Percentiles rank a stretch among this genome's conserved stretches.
Evolutionary conservation across 2,329 filamentous ascomycete genomes (phyloP).

Genomic region (Alternaria infectoria): DNA sequence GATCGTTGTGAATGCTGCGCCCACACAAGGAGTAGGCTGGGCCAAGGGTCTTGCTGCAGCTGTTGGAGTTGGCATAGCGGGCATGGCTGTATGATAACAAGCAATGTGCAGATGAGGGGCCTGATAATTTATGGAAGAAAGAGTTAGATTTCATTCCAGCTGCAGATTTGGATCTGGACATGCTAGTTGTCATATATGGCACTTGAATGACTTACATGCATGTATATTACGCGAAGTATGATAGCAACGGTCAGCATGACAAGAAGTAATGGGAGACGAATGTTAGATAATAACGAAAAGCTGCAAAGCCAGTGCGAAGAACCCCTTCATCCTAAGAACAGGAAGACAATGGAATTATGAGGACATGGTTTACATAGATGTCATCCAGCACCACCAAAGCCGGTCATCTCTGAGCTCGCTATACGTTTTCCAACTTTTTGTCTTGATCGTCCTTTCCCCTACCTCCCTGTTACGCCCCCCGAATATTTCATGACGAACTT

Average conservation of each 20-base stretch:
- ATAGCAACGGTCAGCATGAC: not conserved
- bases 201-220: conserved; percentile 3
- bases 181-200: not conserved
- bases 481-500: not conserved
- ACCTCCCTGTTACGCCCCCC: not conserved
- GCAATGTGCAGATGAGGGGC: not conserved
- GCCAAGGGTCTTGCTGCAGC: conserved; percentile 25
- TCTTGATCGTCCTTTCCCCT: not conserved
- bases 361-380: not conserved
- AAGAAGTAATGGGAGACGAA: not conserved
- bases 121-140: not conserved
- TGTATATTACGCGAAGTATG: not conserved
- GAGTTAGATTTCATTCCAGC: not conserved
- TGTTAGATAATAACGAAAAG: not conserved
- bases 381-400: not conserved
- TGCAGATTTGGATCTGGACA: not conserved
- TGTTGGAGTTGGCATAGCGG: conserved; percentile 32
- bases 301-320: not conserved
- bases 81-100: conserved; percentile 18
- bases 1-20: conserved; percentile 28
- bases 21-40: conserved; percentile 23
- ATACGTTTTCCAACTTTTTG: not conserved
- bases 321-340: not conserved
- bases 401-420: not conserved
- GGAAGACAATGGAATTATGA: not conserved